These are phyloP conservation scores for Spinacia oleracea DNA, from an alignment of 179 eudicot species.

Conservation along the genomic window DNA sequence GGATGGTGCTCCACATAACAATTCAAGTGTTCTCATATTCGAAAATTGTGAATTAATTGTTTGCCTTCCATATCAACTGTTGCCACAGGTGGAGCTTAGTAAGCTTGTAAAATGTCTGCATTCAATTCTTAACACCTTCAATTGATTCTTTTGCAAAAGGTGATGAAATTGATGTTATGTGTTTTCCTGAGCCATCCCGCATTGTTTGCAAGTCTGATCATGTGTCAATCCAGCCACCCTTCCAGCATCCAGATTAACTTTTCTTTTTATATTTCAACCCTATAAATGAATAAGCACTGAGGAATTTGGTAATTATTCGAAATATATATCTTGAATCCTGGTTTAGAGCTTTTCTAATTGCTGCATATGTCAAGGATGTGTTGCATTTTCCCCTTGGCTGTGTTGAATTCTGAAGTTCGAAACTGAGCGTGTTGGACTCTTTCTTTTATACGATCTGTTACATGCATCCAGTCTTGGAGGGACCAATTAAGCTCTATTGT, in stretches of 20 bases:
- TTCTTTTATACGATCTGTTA: neutral
- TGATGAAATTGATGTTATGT: neutral
- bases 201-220: neutral
- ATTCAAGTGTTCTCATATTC: neutral
- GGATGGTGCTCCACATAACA: neutral
- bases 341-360: neutral
- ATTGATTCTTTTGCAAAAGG: neutral
- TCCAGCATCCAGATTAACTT: neutral
- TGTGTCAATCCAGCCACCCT: neutral
- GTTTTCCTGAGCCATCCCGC: neutral
- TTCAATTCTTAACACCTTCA: neutral
- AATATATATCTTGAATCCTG: neutral
- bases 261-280: neutral
- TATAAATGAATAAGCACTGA: neutral
- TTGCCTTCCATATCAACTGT: neutral
- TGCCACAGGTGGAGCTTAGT: neutral
- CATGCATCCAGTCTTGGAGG: neutral
- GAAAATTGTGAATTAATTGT: neutral
- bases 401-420: neutral
- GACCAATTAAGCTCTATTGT: neutral
- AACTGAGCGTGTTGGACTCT: neutral
- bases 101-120: neutral
- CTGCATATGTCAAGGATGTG: neutral
- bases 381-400: neutral
- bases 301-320: neutral